These are phyloP conservation scores for Scedosporium aurantiacum DNA, from an alignment of 2,329 filamentous ascomycete genomes.

Conservation along the genomic window DNA sequence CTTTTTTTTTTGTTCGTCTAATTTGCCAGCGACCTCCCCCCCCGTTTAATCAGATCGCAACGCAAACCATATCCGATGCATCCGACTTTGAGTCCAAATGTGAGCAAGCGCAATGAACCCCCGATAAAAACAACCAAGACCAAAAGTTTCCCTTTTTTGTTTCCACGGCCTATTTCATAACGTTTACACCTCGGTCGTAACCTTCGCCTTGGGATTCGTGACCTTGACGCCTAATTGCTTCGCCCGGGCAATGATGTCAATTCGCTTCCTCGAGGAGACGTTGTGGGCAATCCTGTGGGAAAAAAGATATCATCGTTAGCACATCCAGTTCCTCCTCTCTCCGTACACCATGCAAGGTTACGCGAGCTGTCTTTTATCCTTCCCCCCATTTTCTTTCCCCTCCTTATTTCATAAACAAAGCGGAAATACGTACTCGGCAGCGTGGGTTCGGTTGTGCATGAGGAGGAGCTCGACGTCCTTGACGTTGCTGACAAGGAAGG, in stretches of 20 bases:
- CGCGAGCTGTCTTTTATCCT: neutral
- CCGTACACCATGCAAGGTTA: neutral
- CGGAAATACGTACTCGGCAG: slow-evolving; percentile 72
- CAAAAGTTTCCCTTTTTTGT: slow-evolving; percentile 4
- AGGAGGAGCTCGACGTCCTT: slow-evolving; percentile 93
- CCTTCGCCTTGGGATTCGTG: slow-evolving; percentile 97
- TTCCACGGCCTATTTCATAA: slow-evolving; percentile 6
- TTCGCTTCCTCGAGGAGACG: slow-evolving; percentile 96
- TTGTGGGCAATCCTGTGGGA: slow-evolving; percentile 81
- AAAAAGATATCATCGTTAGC: slow-evolving; percentile 11
- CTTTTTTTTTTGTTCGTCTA: neutral
- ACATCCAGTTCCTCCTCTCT: neutral
- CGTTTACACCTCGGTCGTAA: slow-evolving; percentile 80
- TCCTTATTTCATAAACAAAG: neutral
- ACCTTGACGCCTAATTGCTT: slow-evolving; percentile 99
- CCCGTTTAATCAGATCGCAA: slow-evolving; percentile 1
- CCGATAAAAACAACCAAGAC: slow-evolving; percentile 5
- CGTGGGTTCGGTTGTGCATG: slow-evolving; percentile 99
- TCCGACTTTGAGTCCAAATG: slow-evolving; percentile 1
- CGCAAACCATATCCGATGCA: slow-evolving; percentile 6
- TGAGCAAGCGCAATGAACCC: neutral
- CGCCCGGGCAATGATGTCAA: slow-evolving; percentile 93
- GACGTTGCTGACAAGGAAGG: slow-evolving; percentile 97
- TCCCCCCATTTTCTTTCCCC: neutral
- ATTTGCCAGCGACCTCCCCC: slow-evolving; percentile 4